Base-by-base conservation (phyloP, 2,329 filamentous ascomycete genomes). In the Alternaria arbusti region DNA sequence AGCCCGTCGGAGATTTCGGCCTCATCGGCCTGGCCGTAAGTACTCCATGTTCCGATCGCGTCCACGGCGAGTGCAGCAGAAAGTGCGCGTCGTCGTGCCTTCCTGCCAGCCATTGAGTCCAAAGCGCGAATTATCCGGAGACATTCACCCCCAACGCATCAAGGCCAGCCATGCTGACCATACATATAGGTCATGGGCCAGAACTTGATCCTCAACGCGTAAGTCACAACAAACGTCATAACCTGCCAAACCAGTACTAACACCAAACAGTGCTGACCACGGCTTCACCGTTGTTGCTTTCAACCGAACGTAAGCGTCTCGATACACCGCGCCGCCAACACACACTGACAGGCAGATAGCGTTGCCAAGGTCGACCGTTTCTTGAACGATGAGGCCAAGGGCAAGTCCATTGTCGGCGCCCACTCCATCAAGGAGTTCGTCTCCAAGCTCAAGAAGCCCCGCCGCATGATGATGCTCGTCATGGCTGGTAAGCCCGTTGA, bases 401-500 rank as follows among this genome's bases (percentile, higher is more conserved):
- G 94, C 87, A 97, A 97, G 89, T 91, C 93, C 77, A 91, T 99
- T 76, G 89, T 97, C 71, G 96, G 96, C 82, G 95, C 96, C 77
- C 91, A 97, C 86, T 92, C 90, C 79, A 91, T 93, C 82, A 88
- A 97, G 87, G 96, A 99, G 84, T 97, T 99, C 82, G 89, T 95
- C 80, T 85, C 89, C 84, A 97, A 97, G 89, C 92, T 99, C 82
- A 98, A 98, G 93, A 93, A 88, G 79, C 96, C 96, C 79, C 93
- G 96, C 78, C 92, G 94, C 78, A 89, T 99, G 84, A 99, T 99
- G 96, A 89, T 99, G 79, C 91, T 99, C 74, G 96, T 99, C 85
- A 96, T 97, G 91, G 96, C 96, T 77, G 96, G 96, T 80, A 92
- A 96, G 87, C 91, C 96, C 69, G 96, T 99, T 74, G 96, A 99